phyloP scores from a whole-genome alignment of 305 asterid genomes.

The Ilex paraguariensis region DNA sequence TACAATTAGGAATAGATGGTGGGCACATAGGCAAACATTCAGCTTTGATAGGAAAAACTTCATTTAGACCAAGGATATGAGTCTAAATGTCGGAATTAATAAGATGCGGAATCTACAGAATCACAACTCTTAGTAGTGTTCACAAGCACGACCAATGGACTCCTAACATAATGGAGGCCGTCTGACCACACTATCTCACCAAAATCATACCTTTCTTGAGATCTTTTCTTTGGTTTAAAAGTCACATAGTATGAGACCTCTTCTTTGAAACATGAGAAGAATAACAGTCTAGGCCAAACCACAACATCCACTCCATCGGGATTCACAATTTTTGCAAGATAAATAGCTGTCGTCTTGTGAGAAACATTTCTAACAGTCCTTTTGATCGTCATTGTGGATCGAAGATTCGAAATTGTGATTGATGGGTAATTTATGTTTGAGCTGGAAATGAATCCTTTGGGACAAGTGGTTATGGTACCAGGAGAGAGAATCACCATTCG shows the following conservation, averaged over 20 bases:
- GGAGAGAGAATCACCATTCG: constrained; percentile 21
- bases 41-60: too few relatives aligned
- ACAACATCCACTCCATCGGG: constrained; percentile 56
- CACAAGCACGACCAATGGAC: constrained; percentile 2
- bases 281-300: constrained; percentile 50
- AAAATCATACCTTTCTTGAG: constrained; percentile 39
- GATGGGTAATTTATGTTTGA: constrained; percentile 48
- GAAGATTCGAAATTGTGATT: constrained; percentile 36
- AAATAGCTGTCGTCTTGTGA: constrained; percentile 25
- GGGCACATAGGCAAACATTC: too few relatives aligned
- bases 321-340: constrained; percentile 30
- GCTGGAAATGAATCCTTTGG: constrained; percentile 9
- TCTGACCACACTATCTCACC: constrained; percentile 65
- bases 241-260: constrained; percentile 37
- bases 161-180: constrained; percentile 45
- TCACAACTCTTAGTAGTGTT: background rate
- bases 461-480: constrained; percentile 14
- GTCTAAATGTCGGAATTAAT: too few relatives aligned
- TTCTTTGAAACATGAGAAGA: constrained; percentile 39
- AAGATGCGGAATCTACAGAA: background rate
- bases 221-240: constrained; percentile 29
- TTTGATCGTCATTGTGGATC: constrained; percentile 25
- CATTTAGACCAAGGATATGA: too few relatives aligned
- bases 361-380: constrained; percentile 48
- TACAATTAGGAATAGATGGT: too few relatives aligned